Percentiles rank a stretch among this genome's conserved stretches.
Evolutionary conservation across 805 yeast species (phyloP).

Genomic region (Lipomyces kockii): DNA sequence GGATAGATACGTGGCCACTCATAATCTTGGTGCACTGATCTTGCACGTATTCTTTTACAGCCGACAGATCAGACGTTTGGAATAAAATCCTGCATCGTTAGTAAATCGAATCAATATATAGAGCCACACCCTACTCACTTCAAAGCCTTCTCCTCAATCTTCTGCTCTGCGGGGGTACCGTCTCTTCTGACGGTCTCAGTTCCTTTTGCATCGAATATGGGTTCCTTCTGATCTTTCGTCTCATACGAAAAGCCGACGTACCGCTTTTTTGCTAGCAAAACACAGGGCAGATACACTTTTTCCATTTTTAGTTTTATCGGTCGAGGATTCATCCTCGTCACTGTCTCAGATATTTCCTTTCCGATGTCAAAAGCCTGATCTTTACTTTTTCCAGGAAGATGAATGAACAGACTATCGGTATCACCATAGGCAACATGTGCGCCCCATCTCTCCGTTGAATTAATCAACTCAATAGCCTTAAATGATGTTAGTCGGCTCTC

Average conservation of each 20-base stretch:
- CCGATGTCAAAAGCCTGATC: conserved; percentile 82
- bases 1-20: conserved; percentile 64
- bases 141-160: conserved; percentile 72
- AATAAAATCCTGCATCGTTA: conserved; percentile 57
- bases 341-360: conserved; percentile 62
- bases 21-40: conserved; percentile 70
- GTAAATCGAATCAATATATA: background rate
- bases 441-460: conserved; percentile 64
- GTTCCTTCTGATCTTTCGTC: conserved; percentile 54
- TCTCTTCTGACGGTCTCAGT: conserved; percentile 94
- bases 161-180: conserved; percentile 91
- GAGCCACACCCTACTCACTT: conserved; percentile 8
- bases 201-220: conserved; percentile 93
- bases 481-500: conserved; percentile 44
- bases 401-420: conserved; percentile 91
- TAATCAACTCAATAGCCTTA: conserved; percentile 65
- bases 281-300: conserved; percentile 87
- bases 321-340: conserved; percentile 72
- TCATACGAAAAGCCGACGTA: conserved; percentile 89
- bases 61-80: conserved; percentile 70
- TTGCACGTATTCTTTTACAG: conserved; percentile 67
- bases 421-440: conserved; percentile 97
- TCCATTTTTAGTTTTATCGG: conserved; percentile 88
- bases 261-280: conserved; percentile 82
- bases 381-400: conserved; percentile 79